Percentiles rank a stretch among this genome's conserved stretches.
phyloP scores from a whole-genome alignment of 176 grass and related monocot genomes.

The Urochloa ruziziensis region DNA sequence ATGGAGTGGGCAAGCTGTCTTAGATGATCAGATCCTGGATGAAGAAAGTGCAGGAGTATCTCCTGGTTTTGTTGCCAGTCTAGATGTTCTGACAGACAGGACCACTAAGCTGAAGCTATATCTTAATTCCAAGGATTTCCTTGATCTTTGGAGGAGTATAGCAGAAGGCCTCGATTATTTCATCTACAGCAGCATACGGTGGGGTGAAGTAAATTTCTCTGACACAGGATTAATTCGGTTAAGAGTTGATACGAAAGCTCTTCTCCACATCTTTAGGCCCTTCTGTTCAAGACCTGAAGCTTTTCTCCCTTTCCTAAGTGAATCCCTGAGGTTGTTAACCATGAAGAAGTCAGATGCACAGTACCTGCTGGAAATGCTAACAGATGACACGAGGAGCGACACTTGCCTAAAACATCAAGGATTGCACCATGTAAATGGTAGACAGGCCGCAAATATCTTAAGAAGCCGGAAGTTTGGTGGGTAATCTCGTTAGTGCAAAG shows the following conservation, averaged over 20 bases:
- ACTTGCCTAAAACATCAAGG: constrained; percentile 41
- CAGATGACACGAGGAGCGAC: constrained; percentile 25
- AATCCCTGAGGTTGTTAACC: constrained; percentile 65
- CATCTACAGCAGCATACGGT: constrained; percentile 69
- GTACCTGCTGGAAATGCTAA: constrained; percentile 54
- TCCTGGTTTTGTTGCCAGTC: constrained; percentile 50
- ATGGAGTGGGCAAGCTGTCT: constrained; percentile 22
- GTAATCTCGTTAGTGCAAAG: not conserved
- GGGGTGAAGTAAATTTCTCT: constrained; percentile 55
- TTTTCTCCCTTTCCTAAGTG: constrained; percentile 67
- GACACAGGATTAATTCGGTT: constrained; percentile 55
- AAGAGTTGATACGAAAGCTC: constrained; percentile 58
- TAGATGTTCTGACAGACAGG: constrained; percentile 66
- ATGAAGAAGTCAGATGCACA: constrained; percentile 44
- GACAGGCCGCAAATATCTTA: constrained; percentile 66
- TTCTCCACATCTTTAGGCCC: constrained; percentile 68
- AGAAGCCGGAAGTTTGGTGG: constrained; percentile 41
- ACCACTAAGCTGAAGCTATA: constrained; percentile 49
- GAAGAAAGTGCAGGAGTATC: constrained; percentile 63
- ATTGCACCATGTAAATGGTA: constrained; percentile 60
- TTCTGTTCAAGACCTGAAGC: constrained; percentile 74
- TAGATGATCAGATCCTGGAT: constrained; percentile 37
- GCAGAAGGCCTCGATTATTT: constrained; percentile 84
- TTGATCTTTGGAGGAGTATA: constrained; percentile 93
- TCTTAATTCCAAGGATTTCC: constrained; percentile 93